Percentiles rank a stretch among this genome's conserved stretches.
Evolutionary conservation across 495 filamentous ascomycete genomes (phyloP).

Genomic region (Usnea hakonensis): DNA sequence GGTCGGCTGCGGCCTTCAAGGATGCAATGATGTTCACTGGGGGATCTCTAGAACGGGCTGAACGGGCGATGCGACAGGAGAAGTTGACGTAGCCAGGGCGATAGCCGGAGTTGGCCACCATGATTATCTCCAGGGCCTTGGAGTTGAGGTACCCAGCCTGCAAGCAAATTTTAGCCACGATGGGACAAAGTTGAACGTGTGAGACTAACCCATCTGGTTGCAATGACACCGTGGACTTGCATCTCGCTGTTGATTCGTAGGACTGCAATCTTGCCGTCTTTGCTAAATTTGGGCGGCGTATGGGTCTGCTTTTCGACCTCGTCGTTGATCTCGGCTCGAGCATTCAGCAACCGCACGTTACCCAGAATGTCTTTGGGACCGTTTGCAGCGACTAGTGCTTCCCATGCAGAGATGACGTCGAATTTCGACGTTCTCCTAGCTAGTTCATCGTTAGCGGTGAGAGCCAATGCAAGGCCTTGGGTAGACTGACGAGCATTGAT

Average conservation of each 20-base stretch:
- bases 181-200: neutral
- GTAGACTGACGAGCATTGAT: slow-evolving; percentile 43
- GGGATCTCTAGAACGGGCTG: slow-evolving; percentile 36
- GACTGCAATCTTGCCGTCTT: slow-evolving; percentile 49
- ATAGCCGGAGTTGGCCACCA: slow-evolving; percentile 54
- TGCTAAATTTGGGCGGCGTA: slow-evolving; percentile 48
- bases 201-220: slow-evolving; percentile 43
- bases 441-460: slow-evolving; percentile 1
- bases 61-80: slow-evolving; percentile 47
- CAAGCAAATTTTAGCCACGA: neutral
- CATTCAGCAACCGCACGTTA: slow-evolving; percentile 36
- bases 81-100: slow-evolving; percentile 49
- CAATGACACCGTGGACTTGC: slow-evolving; percentile 54
- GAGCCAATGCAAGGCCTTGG: neutral
- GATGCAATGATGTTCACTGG: slow-evolving; percentile 49
- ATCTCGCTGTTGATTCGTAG: slow-evolving; percentile 44
- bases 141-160: slow-evolving; percentile 41
- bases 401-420: slow-evolving; percentile 49
- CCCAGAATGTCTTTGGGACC: slow-evolving; percentile 39
- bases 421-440: slow-evolving; percentile 46
- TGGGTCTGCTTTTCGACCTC: slow-evolving; percentile 49
- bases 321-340: slow-evolving; percentile 43
- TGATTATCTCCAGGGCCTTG: slow-evolving; percentile 44
- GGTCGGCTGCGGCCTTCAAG: slow-evolving; percentile 39
- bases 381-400: slow-evolving; percentile 35